Conservation (phyloP, 371 early-diverging fungal genomes). For the Mucor racemosus region DNA sequence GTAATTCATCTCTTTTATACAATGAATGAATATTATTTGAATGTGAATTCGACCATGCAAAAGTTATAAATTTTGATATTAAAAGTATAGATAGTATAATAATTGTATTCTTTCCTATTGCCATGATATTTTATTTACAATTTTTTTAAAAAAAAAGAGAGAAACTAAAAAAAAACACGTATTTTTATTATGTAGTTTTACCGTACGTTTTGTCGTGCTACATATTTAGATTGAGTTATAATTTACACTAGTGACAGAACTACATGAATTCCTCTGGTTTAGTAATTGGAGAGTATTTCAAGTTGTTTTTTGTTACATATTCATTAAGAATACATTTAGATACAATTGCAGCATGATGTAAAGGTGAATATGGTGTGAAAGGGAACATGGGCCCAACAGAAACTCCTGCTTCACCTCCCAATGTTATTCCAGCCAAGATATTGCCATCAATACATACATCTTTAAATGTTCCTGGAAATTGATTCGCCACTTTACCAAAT, state of each 20-base stretch:
- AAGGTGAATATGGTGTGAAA: conserved; percentile 30
- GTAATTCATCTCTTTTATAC: conserved; percentile 3
- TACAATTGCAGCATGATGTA: conserved; percentile 47
- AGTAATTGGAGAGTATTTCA: conserved; percentile 29
- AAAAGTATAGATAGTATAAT: conserved; percentile 20
- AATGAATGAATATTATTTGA: not conserved
- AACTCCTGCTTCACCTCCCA: conserved; percentile 49
- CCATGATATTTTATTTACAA: conserved; percentile 3
- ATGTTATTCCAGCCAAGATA: conserved; percentile 33
- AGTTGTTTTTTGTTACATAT: conserved; percentile 25
- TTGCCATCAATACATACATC: conserved; percentile 36
- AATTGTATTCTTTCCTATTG: conserved; percentile 15
- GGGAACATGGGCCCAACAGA: conserved; percentile 40
- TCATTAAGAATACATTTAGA: conserved; percentile 40
- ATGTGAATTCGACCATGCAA: conserved; percentile 24
- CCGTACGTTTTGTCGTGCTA: not conserved
- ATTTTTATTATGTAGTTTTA: not conserved
- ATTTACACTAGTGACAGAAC: not conserved
- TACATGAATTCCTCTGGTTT: conserved; percentile 41
- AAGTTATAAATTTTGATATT: conserved; percentile 17
- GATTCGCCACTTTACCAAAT: conserved; percentile 19
- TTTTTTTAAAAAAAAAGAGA: not conserved
- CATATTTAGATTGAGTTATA: not conserved
- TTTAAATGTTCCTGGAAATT: conserved; percentile 37
- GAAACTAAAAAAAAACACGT: conserved; percentile 1